Evolutionary conservation across 345 rosid genomes (phyloP).

Genomic region (Kernera saxatilis): DNA sequence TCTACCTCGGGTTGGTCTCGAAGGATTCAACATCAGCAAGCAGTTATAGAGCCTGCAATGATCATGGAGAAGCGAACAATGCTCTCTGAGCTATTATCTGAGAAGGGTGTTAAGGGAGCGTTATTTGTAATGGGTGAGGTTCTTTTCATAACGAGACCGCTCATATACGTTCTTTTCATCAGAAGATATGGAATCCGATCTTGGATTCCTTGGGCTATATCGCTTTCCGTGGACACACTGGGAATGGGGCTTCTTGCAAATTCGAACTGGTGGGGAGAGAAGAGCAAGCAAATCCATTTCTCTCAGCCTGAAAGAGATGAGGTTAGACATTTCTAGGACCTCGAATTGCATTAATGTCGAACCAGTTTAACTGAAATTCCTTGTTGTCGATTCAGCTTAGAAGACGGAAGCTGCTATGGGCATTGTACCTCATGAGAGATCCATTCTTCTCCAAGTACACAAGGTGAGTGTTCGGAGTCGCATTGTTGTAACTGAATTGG

Average conservation of each 20-base stretch:
- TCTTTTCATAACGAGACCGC: slow-evolving; percentile 78
- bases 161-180: slow-evolving; percentile 78
- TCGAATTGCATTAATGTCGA: neutral
- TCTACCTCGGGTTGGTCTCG: slow-evolving; percentile 49
- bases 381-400: slow-evolving; percentile 47
- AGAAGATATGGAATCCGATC: slow-evolving; percentile 73
- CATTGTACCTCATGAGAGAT: slow-evolving; percentile 90
- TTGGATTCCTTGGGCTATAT: slow-evolving; percentile 92
- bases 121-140: slow-evolving; percentile 64
- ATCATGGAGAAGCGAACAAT: slow-evolving; percentile 37
- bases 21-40: slow-evolving; percentile 61
- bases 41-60: slow-evolving; percentile 43
- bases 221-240: slow-evolving; percentile 56
- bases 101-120: slow-evolving; percentile 62
- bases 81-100: slow-evolving; percentile 51
- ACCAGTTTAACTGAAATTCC: neutral
- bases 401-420: slow-evolving; percentile 88
- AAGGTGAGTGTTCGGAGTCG: slow-evolving; percentile 38
- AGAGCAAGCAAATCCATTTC: slow-evolving; percentile 37
- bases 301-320: slow-evolving; percentile 62
- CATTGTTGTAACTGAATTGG: no score
- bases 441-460: slow-evolving; percentile 89
- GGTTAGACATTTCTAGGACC: slow-evolving; percentile 38
- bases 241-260: slow-evolving; percentile 52
- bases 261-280: slow-evolving; percentile 31